A percentile compares a stretch with the other conserved stretches of the same genome.
Conservation (phyloP, 129 eudicot genomes). For the Lactuca saligna region DNA sequence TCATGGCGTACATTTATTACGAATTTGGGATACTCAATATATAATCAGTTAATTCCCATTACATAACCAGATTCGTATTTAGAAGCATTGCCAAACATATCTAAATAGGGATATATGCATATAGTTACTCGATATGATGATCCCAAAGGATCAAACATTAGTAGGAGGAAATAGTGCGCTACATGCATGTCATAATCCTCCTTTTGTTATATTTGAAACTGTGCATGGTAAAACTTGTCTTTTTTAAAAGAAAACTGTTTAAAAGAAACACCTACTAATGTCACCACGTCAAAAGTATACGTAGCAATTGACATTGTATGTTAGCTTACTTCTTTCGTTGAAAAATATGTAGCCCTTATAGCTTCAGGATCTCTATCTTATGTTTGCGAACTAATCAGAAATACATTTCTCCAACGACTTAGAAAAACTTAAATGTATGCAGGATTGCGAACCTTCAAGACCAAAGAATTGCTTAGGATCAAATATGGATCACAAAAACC, state of each 20-base stretch:
- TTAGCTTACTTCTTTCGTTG: background rate
- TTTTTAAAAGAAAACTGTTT: background rate
- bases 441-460: slow-evolving; percentile 55
- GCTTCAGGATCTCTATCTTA: no score
- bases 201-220: background rate
- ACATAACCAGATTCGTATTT: background rate
- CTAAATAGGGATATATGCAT: background rate
- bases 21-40: background rate
- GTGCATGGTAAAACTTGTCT: background rate
- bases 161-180: background rate
- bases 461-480: slow-evolving; percentile 43
- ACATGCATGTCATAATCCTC: background rate
- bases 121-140: background rate
- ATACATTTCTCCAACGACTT: background rate
- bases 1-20: background rate
- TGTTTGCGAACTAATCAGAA: no score
- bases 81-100: background rate
- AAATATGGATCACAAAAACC: slow-evolving; percentile 49
- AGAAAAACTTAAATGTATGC: slow-evolving; percentile 19
- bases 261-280: background rate
- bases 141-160: no score
- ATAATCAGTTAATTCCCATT: background rate
- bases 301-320: background rate
- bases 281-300: no score
- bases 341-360: no score